Conservation (phyloP, 495 filamentous ascomycete genomes). For the Friedmanniomyces endolithicus region DNA sequence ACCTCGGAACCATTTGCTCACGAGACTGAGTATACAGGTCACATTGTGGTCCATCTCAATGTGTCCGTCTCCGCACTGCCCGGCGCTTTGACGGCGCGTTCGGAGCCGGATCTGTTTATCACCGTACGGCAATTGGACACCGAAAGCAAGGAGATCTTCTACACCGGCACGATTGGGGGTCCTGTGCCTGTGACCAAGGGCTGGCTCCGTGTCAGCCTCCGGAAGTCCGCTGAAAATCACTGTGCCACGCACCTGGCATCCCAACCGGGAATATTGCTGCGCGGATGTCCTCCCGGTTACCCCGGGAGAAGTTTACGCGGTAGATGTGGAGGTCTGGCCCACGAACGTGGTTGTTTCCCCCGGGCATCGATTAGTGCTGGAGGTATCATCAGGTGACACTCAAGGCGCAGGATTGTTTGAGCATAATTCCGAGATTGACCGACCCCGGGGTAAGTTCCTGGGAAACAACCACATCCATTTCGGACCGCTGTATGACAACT, state of each 20-base stretch:
- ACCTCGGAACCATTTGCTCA: too few relatives aligned
- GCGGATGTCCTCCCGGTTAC: conserved; percentile 42
- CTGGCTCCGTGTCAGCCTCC: conserved; percentile 44
- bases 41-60: conserved; percentile 45
- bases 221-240: conserved; percentile 39
- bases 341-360: conserved; percentile 49
- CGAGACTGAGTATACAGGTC: conserved; percentile 37
- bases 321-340: conserved; percentile 57
- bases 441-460: too few relatives aligned
- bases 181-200: conserved; percentile 40
- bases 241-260: conserved; percentile 40
- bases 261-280: conserved; percentile 47
- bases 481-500: too few relatives aligned
- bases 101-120: conserved; percentile 54
- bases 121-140: conserved; percentile 46
- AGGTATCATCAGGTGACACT: conserved; percentile 49
- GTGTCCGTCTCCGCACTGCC: neutral
- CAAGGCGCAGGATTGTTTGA: conserved; percentile 46
- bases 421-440: too few relatives aligned
- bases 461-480: too few relatives aligned
- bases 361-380: conserved; percentile 41
- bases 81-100: conserved; percentile 20
- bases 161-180: conserved; percentile 45
- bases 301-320: conserved; percentile 43
- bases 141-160: conserved; percentile 45